These are phyloP conservation scores for Cyclanthera cordifolia DNA, from an alignment of 306 rosid genomes.

Conservation along the genomic window DNA sequence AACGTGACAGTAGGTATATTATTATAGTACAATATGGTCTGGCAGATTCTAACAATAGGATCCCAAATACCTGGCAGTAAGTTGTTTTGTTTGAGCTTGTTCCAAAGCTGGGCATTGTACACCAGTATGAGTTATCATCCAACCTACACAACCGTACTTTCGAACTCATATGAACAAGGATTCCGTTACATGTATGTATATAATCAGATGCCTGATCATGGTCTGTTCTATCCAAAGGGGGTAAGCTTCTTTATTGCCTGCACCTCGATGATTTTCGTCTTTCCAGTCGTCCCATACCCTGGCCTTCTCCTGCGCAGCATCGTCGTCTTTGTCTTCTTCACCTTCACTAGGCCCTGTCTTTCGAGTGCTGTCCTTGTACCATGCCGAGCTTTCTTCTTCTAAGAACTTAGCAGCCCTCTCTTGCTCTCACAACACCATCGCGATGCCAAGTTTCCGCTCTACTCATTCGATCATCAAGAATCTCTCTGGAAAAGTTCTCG, in stretches of 20 bases:
- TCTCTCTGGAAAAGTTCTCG: background rate
- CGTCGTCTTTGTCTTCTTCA: constrained; percentile 54
- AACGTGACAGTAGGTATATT: background rate
- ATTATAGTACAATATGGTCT: background rate
- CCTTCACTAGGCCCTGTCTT: constrained; percentile 39
- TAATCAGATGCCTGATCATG: background rate
- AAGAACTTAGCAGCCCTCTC: constrained; percentile 60
- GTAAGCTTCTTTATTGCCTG: constrained; percentile 89
- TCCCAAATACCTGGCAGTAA: background rate
- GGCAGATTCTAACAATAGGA: background rate
- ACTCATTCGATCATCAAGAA: background rate
- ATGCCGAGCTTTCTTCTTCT: constrained; percentile 76
- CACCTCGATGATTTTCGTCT: constrained; percentile 93
- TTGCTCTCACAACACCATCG: constrained; percentile 12
- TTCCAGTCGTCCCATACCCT: constrained; percentile 98
- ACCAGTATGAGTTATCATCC: background rate
- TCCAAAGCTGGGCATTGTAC: background rate
- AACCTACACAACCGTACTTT: constrained; percentile 9
- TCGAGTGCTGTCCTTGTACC: constrained; percentile 52
- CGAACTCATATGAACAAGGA: background rate
- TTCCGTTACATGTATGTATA: constrained; percentile 23
- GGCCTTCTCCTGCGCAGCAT: constrained; percentile 75
- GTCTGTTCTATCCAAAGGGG: constrained; percentile 57
- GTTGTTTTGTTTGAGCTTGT: background rate
- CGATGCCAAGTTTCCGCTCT: background rate